Percentiles rank a stretch among this genome's conserved stretches.
Conservation (phyloP, 768 basidiomycete genomes). For the Cantharellus anzutake region DNA sequence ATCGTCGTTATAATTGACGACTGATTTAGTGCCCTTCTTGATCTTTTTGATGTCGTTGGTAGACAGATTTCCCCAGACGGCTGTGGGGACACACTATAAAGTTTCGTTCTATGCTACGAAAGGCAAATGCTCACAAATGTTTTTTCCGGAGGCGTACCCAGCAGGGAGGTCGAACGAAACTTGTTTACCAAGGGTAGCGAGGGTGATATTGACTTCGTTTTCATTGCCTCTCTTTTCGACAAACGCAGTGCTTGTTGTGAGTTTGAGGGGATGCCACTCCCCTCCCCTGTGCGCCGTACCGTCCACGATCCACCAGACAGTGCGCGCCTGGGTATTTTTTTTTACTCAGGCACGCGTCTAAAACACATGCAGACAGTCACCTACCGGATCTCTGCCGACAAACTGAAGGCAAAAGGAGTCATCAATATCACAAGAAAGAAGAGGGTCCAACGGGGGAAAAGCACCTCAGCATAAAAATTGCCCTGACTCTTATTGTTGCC, state of each 20-base stretch:
- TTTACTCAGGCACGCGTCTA: too few relatives aligned
- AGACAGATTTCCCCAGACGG: not conserved
- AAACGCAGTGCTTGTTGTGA: not conserved
- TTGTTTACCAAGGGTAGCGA: not conserved
- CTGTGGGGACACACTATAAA: not conserved
- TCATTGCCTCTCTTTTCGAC: not conserved
- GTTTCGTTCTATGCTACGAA: too few relatives aligned
- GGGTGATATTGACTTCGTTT: not conserved
- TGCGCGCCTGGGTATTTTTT: too few relatives aligned
- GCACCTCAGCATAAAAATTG: not conserved
- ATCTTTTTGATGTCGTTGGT: not conserved
- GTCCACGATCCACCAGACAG: too few relatives aligned
- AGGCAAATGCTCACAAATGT: not conserved
- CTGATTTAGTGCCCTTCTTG: not conserved
- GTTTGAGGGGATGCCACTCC: not conserved
- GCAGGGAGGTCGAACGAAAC: not conserved
- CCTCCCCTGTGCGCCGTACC: too few relatives aligned
- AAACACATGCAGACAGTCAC: too few relatives aligned
- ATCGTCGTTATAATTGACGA: not conserved
- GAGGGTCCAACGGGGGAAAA: too few relatives aligned
- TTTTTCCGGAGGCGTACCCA: not conserved
- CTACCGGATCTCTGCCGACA: not conserved
- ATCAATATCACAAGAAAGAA: not conserved
- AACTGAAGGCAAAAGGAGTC: not conserved
- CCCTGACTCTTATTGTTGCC: not conserved